Conservation (phyloP, 139 green algal genomes). For the Picochlorum sp. region DNA sequence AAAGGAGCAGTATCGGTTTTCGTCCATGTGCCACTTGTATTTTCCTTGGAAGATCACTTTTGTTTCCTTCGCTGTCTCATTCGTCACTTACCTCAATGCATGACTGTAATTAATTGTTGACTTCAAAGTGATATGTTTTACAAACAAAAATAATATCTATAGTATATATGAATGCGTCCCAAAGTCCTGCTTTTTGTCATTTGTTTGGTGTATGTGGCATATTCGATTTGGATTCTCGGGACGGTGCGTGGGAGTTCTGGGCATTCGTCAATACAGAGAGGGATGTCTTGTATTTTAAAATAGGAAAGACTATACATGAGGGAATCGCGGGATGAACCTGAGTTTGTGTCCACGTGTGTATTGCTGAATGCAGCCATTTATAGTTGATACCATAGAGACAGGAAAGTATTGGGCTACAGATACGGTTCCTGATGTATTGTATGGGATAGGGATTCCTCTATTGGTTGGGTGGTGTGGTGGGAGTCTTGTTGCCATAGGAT, state of each 20-base stretch:
- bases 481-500: neutral
- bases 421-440: slow-evolving; percentile 26
- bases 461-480: slow-evolving; percentile 11
- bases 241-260: slow-evolving; percentile 22
- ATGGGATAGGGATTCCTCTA: slow-evolving; percentile 20
- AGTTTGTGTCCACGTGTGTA: too few species aligned
- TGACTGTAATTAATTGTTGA: too few species aligned
- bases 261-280: too few species aligned
- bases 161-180: neutral
- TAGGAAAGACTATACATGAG: neutral
- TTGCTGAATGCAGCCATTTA: slow-evolving; percentile 43
- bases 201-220: slow-evolving; percentile 29
- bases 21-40: slow-evolving; percentile 45
- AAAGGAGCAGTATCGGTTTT: slow-evolving; percentile 32
- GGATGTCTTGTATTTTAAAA: too few species aligned
- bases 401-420: too few species aligned
- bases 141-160: too few species aligned
- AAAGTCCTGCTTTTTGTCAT: slow-evolving; percentile 3
- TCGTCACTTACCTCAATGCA: too few species aligned
- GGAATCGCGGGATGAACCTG: too few species aligned
- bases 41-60: too few species aligned
- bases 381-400: slow-evolving; percentile 36
- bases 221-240: slow-evolving; percentile 42
- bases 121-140: too few species aligned
- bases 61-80: too few species aligned